Base-by-base conservation (phyloP, 225 moss, liverwort and hornwort genomes). In the Sphagnum contortum region DNA sequence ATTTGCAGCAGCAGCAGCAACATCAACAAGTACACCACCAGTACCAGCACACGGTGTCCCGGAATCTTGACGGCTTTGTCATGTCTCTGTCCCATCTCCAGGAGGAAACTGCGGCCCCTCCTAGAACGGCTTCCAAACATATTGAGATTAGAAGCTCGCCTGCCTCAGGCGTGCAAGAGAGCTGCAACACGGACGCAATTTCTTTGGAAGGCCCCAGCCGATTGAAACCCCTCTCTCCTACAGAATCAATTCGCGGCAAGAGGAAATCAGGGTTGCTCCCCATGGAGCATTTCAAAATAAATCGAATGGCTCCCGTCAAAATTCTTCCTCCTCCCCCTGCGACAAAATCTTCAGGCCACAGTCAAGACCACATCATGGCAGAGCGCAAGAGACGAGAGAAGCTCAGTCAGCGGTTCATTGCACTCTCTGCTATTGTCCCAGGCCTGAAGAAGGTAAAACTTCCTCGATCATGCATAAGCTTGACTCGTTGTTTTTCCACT, bases 331-430 rank as follows among this genome's bases (percentile, higher is more conserved):
- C 70, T 6, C 61, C 81, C 44, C 75, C 89, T 5, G 75, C 73
- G 0, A 73, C 6, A 3, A 98, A 93, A 68, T 76, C 81, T 0
- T 70, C 82, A 0, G 95, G 95, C 2, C 98, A 98, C 47, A 98
- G 91, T 0, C 98, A 98, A 67, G 98, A 98, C 64, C 98, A 98
- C 44, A 98, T 98, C 48, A 98, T 98, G 90, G 98, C 98, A 0
- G 98, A 98, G 60, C 80, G 98, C 0, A 98, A 93, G 60, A 85
- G 98, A 4, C 86, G 98, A 10, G 98, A 98, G 80, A 98, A 98
- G 78, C 76, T 98, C 0, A 98, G 98, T 46, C 98, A 98, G 67
- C 85, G 98, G 2, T 98, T 98, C 44, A 98, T 98, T 59, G 98
- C 98, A 1, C 80, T 98, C 5, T 98, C 98, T 2, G 90, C 98